A percentile compares a stretch with the other conserved stretches of the same genome.
These are phyloP conservation scores for Venturiaceae sp. DNA, from an alignment of 2,329 filamentous ascomycete genomes.

Conservation along the genomic window DNA sequence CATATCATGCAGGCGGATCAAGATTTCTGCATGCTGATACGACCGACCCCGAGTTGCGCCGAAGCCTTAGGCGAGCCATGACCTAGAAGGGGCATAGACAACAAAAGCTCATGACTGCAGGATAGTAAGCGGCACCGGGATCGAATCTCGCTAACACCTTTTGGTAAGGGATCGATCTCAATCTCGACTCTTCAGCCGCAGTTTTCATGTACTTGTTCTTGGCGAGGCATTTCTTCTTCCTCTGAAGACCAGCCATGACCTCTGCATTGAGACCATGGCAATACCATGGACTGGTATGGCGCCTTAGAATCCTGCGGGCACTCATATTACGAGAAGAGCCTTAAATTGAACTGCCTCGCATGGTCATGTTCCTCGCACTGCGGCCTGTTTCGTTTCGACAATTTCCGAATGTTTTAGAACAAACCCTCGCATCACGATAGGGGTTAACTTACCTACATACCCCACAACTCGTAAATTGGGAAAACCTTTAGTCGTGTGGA, in stretches of 20 bases:
- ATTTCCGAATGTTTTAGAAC: background rate
- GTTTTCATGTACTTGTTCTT: background rate
- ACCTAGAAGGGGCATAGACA: too few species aligned
- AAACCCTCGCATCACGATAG: background rate
- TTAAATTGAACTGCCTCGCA: background rate
- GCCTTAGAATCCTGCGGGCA: background rate
- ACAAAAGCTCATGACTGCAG: background rate
- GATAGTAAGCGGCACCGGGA: background rate
- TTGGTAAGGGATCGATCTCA: background rate
- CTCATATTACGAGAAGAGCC: background rate
- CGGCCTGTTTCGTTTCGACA: background rate
- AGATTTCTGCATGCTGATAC: background rate
- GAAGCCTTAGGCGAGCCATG: too few species aligned
- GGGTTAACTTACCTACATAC: background rate
- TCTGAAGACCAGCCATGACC: background rate
- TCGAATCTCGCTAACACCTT: background rate
- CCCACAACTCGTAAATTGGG: background rate
- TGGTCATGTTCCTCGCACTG: background rate
- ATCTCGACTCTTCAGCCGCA: background rate
- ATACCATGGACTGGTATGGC: background rate
- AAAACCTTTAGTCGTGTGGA: background rate
- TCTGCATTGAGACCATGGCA: background rate
- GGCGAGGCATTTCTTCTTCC: background rate
- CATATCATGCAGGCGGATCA: background rate
- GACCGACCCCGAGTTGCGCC: background rate